Base-by-base conservation (phyloP, 768 basidiomycete genomes). In the Amanita pseudoporphyria region DNA sequence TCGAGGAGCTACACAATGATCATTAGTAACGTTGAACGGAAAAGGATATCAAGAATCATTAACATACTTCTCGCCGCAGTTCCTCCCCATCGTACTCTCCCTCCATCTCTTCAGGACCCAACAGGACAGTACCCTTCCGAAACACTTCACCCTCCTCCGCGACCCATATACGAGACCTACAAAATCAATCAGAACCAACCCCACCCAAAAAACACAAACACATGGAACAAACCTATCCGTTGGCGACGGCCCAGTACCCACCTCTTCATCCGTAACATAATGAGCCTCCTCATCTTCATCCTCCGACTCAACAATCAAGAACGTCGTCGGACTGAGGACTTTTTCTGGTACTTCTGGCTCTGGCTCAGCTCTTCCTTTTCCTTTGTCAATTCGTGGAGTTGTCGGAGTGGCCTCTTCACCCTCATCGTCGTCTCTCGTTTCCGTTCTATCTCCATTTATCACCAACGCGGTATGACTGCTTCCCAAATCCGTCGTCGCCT, bases 141-240 rank as follows among this genome's bases (percentile, higher is more conserved):
- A 97, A 97, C 35, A 98, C 86, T 66, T 98, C 95, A 0, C 92
- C 92, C 62, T 99, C 96, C 62, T 98, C 96, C 49, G 82, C 87
- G 0, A 94, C 85, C 84, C 87, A 89, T 45, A 74, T 81, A 55
- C 81, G 72, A 21, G 85, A 87, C 42, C 87, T 85, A 46, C 9
- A 9, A 18, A 5, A 19, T 40, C 9, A 53, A 35, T 38, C 14
- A 9, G n/a, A 35, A 16, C 30, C 36, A n/a, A 36, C 21, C 14
- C 16, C 28, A 6, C 14, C 19, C 10, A 14, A 19, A 19, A 37
- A 9, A 18, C 2, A 44, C 21, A 33, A 9, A 32, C 4, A 48
- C 22, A 19, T n/a, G 50, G 22, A 39, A 65, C 76, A 56, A 45
- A 84, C 83, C 79, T 66, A 54, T 82, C 64, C 53, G 56, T 75